Evolutionary conservation across 2,329 filamentous ascomycete species (phyloP).

Genomic region (Phialophora tarda): DNA sequence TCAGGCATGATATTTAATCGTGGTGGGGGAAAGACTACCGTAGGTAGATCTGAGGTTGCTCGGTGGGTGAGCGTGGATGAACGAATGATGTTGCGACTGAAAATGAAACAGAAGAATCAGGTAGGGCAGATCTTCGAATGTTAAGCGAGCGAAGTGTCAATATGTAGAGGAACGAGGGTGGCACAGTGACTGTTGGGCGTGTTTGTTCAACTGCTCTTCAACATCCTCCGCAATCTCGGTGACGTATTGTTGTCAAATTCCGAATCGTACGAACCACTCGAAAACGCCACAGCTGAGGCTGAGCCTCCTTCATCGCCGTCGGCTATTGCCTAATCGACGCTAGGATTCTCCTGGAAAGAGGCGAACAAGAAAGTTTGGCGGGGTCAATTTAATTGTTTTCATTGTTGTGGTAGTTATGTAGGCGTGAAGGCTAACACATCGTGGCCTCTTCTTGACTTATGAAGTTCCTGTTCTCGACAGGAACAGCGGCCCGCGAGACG

Average conservation of each 20-base stretch:
- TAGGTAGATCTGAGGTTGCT: not conserved
- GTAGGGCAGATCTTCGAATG: not conserved
- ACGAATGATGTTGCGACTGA: not conserved
- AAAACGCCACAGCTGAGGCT: not conserved
- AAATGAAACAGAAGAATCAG: not conserved
- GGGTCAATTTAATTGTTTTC: not conserved
- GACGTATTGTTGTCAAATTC: conserved; percentile 21
- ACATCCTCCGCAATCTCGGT: conserved; percentile 13
- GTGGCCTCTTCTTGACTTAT: not conserved
- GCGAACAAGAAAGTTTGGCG: no score
- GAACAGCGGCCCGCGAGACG: not conserved
- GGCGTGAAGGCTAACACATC: not conserved
- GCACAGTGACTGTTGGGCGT: not conserved
- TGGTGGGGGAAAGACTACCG: not conserved
- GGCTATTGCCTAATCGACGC: not conserved
- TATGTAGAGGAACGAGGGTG: conserved; percentile 2
- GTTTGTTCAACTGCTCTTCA: conserved; percentile 4
- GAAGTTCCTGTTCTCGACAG: not conserved
- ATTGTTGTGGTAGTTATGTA: conserved; percentile 9
- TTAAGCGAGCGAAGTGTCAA: conserved; percentile 10
- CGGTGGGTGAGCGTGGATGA: no score
- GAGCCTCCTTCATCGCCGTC: not conserved
- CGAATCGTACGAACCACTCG: conserved; percentile 24
- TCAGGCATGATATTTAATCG: conserved; percentile 41
- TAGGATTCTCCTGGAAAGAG: not conserved